Conservation (phyloP, 352 stramenopile genomes). For the Phytophthora tentaculata region DNA sequence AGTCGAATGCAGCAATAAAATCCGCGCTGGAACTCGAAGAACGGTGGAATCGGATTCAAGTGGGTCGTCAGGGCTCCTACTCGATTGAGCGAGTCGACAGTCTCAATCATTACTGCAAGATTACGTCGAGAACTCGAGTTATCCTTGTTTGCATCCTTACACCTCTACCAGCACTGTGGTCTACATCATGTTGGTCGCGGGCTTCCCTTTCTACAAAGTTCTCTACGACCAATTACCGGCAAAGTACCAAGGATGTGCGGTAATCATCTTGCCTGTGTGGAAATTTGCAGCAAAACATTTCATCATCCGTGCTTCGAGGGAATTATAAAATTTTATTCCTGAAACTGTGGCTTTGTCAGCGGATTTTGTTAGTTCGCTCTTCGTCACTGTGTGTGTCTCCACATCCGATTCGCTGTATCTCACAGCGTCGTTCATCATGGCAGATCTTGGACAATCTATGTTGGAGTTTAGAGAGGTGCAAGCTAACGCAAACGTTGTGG, state of each 20-base stretch:
- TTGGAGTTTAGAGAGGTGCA: slow-evolving; percentile 24
- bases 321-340: neutral
- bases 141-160: too few relatives aligned
- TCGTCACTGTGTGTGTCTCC: neutral
- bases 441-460: slow-evolving; percentile 10
- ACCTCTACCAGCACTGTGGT: too few relatives aligned
- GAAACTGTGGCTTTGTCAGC: neutral
- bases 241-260: neutral
- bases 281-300: neutral
- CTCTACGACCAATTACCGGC: neutral
- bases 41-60: neutral
- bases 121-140: too few relatives aligned
- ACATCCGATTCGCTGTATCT: neutral
- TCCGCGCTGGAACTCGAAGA: neutral
- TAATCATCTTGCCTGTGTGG: neutral
- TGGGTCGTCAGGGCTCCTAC: too few relatives aligned
- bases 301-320: neutral
- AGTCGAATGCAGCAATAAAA: too few relatives aligned
- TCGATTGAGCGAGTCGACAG: too few relatives aligned
- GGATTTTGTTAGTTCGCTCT: neutral
- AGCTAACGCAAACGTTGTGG: slow-evolving; percentile 4
- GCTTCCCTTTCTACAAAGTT: neutral
- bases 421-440: slow-evolving; percentile 1
- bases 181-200: neutral
- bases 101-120: too few relatives aligned